These are phyloP conservation scores for Ormosia emarginata DNA, from an alignment of 306 rosid genomes.

Conservation along the genomic window DNA sequence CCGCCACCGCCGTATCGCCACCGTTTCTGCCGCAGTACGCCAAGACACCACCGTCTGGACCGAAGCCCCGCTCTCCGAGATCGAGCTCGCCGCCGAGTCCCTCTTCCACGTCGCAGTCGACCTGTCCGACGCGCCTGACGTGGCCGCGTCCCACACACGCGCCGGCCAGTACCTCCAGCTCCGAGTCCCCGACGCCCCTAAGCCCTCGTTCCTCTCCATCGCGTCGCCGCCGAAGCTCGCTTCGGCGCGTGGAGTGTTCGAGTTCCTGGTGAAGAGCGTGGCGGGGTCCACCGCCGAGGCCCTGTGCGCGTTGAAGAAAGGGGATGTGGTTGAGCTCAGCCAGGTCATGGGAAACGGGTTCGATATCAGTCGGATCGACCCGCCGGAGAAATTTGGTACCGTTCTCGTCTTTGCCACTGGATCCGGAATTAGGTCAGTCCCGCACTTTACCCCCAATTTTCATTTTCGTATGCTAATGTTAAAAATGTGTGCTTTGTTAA, in stretches of 20 bases:
- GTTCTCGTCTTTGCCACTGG: constrained; percentile 84
- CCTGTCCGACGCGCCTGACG: constrained; percentile 76
- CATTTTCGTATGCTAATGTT: background rate
- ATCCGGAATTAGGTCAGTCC: constrained; percentile 81
- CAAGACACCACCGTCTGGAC: constrained; percentile 84
- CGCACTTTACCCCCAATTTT: background rate
- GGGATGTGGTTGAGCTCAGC: constrained; percentile 81
- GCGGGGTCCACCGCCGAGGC: constrained; percentile 86
- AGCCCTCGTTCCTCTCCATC: constrained; percentile 82
- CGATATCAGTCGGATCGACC: constrained; percentile 59
- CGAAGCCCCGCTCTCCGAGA: constrained; percentile 60
- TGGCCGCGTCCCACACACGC: constrained; percentile 61
- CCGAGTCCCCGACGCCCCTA: constrained; percentile 48
- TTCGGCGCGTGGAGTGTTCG: constrained; percentile 51
- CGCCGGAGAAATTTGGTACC: constrained; percentile 59
- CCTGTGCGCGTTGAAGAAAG: constrained; percentile 74
- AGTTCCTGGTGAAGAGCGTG: constrained; percentile 82
- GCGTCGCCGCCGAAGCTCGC: constrained; percentile 86
- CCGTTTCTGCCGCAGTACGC: constrained; percentile 59
- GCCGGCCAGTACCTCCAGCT: constrained; percentile 94
- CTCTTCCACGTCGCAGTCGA: constrained; percentile 82
- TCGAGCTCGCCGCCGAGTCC: constrained; percentile 79
- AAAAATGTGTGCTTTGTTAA: background rate
- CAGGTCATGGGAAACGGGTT: constrained; percentile 83
- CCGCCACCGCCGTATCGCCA: constrained; percentile 36